A percentile compares a stretch with the other conserved stretches of the same genome.
Conservation (phyloP, 2,329 filamentous ascomycete species). For the Penicillium sp. region DNA sequence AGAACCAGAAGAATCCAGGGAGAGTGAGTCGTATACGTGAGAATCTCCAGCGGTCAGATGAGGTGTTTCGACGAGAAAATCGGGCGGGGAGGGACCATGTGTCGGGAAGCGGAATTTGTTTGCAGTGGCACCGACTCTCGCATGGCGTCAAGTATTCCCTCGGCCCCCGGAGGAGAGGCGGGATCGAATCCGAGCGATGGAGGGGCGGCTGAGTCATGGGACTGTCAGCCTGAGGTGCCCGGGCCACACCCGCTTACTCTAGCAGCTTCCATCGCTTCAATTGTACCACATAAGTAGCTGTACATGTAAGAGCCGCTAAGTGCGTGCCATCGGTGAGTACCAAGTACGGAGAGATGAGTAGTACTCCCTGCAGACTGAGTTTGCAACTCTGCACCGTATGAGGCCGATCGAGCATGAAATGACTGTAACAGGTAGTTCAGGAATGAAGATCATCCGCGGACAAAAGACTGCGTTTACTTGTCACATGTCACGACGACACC, state of each 20-base stretch:
- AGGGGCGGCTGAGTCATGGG: constrained; percentile 19
- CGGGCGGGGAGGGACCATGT: constrained; percentile 7
- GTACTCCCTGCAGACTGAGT: too few relatives aligned
- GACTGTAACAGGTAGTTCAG: not conserved
- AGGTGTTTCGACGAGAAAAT: too few relatives aligned
- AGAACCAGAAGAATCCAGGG: not conserved
- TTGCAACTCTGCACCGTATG: not conserved
- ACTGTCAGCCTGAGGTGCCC: constrained; percentile 9
- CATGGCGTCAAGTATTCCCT: constrained; percentile 14
- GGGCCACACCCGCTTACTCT: constrained; percentile 16
- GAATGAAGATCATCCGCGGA: not conserved
- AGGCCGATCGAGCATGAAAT: not conserved
- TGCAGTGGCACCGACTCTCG: constrained; percentile 4
- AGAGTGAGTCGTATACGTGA: not conserved
- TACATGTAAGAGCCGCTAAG: constrained; percentile 1
- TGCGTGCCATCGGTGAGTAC: not conserved
- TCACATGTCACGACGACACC: too few relatives aligned
- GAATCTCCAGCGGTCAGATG: not conserved
- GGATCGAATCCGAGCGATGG: constrained; percentile 7
- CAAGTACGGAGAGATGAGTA: too few relatives aligned
- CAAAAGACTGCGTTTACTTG: too few relatives aligned
- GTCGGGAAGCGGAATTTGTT: constrained; percentile 6
- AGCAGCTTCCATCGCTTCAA: constrained; percentile 17
- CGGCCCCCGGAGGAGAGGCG: constrained; percentile 8
- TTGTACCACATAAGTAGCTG: too few relatives aligned